These are phyloP conservation scores for Nectriaceae sp. DNA, from an alignment of 2,329 filamentous ascomycete genomes.

Conservation along the genomic window DNA sequence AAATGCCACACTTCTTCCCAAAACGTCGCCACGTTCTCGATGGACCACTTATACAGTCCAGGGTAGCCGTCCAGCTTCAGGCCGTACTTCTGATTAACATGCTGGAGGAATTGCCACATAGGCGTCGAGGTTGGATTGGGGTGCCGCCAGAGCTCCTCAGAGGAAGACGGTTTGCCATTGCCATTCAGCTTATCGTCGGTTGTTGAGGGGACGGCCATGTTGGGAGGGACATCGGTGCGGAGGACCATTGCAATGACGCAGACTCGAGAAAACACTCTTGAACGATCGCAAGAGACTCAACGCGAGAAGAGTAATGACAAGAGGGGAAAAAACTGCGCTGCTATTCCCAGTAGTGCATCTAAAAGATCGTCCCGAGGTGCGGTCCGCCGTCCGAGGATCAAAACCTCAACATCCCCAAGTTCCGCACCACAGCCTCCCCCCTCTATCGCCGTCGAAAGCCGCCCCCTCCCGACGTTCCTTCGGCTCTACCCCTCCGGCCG, in stretches of 20 bases:
- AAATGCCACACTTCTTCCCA: conserved; percentile 88
- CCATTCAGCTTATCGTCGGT: conserved; percentile 23
- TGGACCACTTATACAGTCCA: conserved; percentile 83
- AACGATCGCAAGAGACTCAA: not conserved
- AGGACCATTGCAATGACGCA: conserved; percentile 6
- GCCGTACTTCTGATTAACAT: conserved; percentile 67
- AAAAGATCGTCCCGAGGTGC: conserved; percentile 11
- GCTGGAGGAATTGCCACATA: conserved; percentile 72
- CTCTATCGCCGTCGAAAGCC: conserved; percentile 25
- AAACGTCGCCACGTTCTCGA: conserved; percentile 72
- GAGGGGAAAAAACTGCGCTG: not conserved
- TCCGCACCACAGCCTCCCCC: not conserved
- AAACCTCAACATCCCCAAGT: not conserved
- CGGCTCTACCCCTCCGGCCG: conserved; percentile 13
- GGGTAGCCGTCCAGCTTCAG: conserved; percentile 67
- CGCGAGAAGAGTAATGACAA: not conserved
- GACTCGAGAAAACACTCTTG: not conserved
- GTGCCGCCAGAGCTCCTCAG: conserved; percentile 70
- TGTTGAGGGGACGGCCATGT: conserved; percentile 27
- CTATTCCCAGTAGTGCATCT: not conserved
- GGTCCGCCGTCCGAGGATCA: conserved; percentile 16
- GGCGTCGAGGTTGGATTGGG: conserved; percentile 65
- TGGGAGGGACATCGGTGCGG: conserved; percentile 1
- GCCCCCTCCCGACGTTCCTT: conserved; percentile 23
- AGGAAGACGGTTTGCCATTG: conserved; percentile 7